Evolutionary conservation across 768 basidiomycete genomes (phyloP).

Genomic region (Pleurotus citrinopileatus): DNA sequence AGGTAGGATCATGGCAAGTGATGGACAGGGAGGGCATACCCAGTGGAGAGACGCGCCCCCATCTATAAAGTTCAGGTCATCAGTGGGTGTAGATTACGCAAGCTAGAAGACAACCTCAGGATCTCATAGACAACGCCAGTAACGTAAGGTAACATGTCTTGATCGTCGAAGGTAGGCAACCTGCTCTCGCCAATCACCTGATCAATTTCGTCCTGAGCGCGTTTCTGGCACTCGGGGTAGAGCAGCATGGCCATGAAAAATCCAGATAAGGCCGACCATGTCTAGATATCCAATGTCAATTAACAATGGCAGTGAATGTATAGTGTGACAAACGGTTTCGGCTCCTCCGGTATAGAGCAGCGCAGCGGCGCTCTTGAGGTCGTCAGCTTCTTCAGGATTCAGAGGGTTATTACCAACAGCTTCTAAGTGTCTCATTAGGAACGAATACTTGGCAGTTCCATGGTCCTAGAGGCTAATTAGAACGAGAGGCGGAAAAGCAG

Average conservation of each 20-base stretch:
- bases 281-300: background rate
- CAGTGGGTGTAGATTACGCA: too few species aligned
- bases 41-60: too few species aligned
- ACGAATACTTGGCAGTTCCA: background rate
- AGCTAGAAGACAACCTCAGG: conserved; percentile 2
- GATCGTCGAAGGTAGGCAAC: conserved; percentile 17
- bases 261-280: background rate
- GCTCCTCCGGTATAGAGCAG: conserved; percentile 1
- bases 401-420: background rate
- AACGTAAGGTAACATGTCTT: conserved; percentile 13
- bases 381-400: background rate
- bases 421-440: background rate
- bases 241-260: conserved; percentile 19
- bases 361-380: background rate
- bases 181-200: conserved; percentile 14
- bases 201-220: conserved; percentile 20
- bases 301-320: background rate
- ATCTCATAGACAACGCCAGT: background rate
- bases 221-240: conserved; percentile 17
- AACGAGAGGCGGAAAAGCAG: background rate
- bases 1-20: too few species aligned
- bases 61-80: too few species aligned
- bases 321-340: conserved; percentile 8
- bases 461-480: background rate
- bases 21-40: too few species aligned